Percentiles rank a stretch among this genome's conserved stretches.
Conservation (phyloP, 1,284 basidiomycete genomes). For the Cronartium quercuum region DNA sequence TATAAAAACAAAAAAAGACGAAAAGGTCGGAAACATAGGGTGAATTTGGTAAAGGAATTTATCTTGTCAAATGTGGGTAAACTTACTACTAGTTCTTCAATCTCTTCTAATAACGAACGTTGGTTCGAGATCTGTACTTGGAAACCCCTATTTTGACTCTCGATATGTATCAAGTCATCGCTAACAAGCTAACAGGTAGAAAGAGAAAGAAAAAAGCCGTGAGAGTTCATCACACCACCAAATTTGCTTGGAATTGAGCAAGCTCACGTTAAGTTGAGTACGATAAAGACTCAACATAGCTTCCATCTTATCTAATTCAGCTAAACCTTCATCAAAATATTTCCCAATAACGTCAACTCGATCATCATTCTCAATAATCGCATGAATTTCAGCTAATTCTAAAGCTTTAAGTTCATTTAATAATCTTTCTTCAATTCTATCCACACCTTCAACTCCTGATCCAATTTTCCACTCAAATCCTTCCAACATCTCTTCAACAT, state of each 20-base stretch:
- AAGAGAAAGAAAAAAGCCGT: not conserved
- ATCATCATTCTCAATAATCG: conserved; percentile 40
- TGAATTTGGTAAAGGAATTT: too few species aligned
- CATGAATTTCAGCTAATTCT: conserved; percentile 58
- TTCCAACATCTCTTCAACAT: conserved; percentile 96
- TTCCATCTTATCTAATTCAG: conserved; percentile 48
- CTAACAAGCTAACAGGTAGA: conserved; percentile 64
- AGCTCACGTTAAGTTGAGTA: conserved; percentile 78
- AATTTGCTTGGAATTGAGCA: not conserved
- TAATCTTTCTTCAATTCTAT: conserved; percentile 77
- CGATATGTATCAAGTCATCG: conserved; percentile 92
- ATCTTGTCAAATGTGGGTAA: not conserved
- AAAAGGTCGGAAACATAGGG: not conserved
- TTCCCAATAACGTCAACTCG: conserved; percentile 39
- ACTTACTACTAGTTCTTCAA: conserved; percentile 71
- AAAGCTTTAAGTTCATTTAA: conserved; percentile 79
- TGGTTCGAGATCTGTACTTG: conserved; percentile 98
- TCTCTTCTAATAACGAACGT: conserved; percentile 67
- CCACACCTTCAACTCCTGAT: conserved; percentile 45
- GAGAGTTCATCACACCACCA: conserved; percentile 15
- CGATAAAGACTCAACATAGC: conserved; percentile 61
- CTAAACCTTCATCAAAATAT: conserved; percentile 46
- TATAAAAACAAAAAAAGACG: conserved; percentile 47
- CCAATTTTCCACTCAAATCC: conserved; percentile 80
- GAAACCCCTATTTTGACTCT: conserved; percentile 89